Percentiles rank a stretch among this genome's conserved stretches.
These are phyloP conservation scores for Alnus glutinosa DNA, from an alignment of 306 rosid species.

Conservation along the genomic window DNA sequence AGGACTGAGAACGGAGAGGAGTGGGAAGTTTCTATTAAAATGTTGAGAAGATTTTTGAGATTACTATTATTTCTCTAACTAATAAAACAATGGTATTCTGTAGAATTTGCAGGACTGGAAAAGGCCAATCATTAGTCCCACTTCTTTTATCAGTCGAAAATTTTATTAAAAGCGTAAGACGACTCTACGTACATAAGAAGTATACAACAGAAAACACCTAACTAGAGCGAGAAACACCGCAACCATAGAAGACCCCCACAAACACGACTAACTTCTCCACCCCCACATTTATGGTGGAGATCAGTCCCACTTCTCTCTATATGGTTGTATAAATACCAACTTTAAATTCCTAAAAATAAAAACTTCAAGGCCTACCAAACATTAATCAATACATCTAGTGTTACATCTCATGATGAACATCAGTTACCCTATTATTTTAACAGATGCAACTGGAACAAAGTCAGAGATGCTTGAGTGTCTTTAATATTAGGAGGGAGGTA, in stretches of 20 bases:
- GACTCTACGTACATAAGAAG: too few species aligned
- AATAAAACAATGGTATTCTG: neutral
- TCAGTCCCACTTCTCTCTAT: conserved; percentile 6
- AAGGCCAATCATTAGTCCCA: neutral
- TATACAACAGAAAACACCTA: too few species aligned
- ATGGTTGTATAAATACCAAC: neutral
- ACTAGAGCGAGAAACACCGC: too few species aligned
- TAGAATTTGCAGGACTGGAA: neutral
- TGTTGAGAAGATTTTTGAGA: neutral
- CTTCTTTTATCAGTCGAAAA: neutral
- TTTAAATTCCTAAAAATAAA: neutral
- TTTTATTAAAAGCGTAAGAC: too few species aligned
- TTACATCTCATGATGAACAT: conserved; percentile 14
- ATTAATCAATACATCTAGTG: conserved; percentile 8
- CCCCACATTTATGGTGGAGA: too few species aligned
- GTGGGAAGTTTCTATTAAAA: too few species aligned
- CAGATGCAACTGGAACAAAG: conserved; percentile 6
- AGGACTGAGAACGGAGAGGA: too few species aligned
- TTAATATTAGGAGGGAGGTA: conserved; percentile 9
- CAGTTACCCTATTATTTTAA: conserved; percentile 8
- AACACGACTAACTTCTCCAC: too few species aligned
- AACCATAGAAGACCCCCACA: too few species aligned
- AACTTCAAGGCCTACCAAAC: conserved; percentile 1
- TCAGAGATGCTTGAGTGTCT: neutral
- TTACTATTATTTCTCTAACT: neutral